Percentiles rank a stretch among this genome's conserved stretches.
phyloP scores from a whole-genome alignment of 139 green algal genomes.

The Mesotaenium endlicherianum region DNA sequence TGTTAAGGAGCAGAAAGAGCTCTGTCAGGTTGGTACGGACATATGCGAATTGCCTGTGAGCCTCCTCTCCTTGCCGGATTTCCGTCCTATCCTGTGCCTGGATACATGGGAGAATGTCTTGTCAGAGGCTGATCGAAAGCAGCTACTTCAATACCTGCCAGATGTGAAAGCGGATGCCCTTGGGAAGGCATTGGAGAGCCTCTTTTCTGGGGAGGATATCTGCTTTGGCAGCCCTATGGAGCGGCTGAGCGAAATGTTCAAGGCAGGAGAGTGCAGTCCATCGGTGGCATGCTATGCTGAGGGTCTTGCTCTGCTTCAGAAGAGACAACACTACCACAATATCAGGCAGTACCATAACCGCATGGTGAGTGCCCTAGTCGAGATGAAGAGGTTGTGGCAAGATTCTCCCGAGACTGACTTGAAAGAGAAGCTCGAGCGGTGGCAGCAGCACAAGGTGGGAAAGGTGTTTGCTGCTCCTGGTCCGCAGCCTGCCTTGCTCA shows the following conservation, averaged over 20 bases:
- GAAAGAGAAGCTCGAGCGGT: constrained; percentile 11
- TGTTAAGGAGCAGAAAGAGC: no score
- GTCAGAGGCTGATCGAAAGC: constrained; percentile 10
- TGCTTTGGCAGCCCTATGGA: constrained; percentile 25
- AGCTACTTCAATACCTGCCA: constrained; percentile 12
- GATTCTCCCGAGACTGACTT: constrained; percentile 3
- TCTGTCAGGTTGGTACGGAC: constrained; percentile 21
- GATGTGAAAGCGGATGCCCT: not conserved
- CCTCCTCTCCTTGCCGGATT: constrained; percentile 8
- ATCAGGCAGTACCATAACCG: constrained; percentile 28
- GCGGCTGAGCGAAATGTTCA: not conserved
- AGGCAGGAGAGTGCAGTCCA: constrained; percentile 8
- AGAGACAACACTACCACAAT: constrained; percentile 39
- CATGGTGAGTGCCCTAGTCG: constrained; percentile 27
- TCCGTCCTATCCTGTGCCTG: constrained; percentile 8
- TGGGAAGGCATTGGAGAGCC: constrained; percentile 5
- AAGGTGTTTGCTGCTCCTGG: no score
- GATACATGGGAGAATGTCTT: constrained; percentile 31
- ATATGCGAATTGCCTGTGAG: constrained; percentile 11
- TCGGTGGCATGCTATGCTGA: constrained; percentile 10
- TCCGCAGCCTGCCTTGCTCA: no score
- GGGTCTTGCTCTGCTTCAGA: constrained; percentile 19
- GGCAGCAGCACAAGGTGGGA: constrained; percentile 2
- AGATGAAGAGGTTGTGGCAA: constrained; percentile 31
- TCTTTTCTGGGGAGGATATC: constrained; percentile 7